Evolutionary conservation across 2,329 filamentous ascomycete species (phyloP), one percentile per base, ranked within the genome.

Genomic region (Thermothelomyces thermophilus): DNA sequence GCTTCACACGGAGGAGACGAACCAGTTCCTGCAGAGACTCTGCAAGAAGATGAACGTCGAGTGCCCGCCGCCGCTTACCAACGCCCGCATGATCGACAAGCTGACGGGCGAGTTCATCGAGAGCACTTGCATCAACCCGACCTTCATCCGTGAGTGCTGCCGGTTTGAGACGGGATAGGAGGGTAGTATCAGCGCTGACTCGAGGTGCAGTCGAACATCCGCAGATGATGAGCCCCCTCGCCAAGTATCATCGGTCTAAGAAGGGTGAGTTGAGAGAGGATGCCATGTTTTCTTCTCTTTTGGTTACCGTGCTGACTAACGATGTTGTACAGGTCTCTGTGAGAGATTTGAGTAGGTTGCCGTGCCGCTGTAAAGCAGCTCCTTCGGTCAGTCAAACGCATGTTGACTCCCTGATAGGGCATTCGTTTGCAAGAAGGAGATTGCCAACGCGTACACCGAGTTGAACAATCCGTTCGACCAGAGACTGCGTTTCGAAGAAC

Each of bases 391-490:
- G n/a, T n/a, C n/a, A n/a, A n/a, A n/a, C 9, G 41, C n/a, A 10
- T 42, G 10, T 50, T 56, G 19, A 56, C 46, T 19, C 7, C 28
- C 34, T 31, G 24, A 31, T 26, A 57, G 53, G 58, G 90, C 88
- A 10, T 98, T 98, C 60, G 93, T 96, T 40, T 90, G 86, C 76
- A 94, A 90, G 78, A 94, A 93, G 80, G 91, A 97, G 68, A 96
- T 97, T 60, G 86, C 85, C 63, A 97, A 98, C 65, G 90, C 90
- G 24, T 94, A 96, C 73, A 97, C 91, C 34, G 93, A 98, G 81
- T 84, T 98, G 79, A 94, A 95, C 76, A 88, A 96, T 63, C 90
- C 91, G 50, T 91, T 95, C 63, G 90, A 96, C 70, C 93, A 98
- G 75, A 82, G 93, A 55, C 73, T 91, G 56, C 83, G 90, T 26